Evolutionary conservation across 306 rosid species (phyloP).

Genomic region (Dryas drummondii): DNA sequence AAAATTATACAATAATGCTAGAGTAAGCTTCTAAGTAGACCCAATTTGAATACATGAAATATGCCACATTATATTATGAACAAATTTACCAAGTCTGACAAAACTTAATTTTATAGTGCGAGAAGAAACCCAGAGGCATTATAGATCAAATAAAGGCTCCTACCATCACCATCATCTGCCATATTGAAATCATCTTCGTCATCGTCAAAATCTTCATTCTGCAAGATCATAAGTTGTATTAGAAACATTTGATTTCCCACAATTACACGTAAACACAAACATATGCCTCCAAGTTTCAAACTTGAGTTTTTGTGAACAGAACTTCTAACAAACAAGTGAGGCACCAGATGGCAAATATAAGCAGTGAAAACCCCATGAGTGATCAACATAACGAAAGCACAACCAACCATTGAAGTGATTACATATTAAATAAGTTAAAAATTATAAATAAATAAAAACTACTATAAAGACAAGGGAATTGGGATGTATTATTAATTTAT

Average conservation of each 20-base stretch:
- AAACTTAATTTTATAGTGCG: not conserved
- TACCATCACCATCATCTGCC: constrained; percentile 6
- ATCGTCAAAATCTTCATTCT: constrained; percentile 8
- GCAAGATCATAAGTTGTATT: not conserved
- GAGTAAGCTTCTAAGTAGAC: too few species aligned
- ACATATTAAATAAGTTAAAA: not conserved
- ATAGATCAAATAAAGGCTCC: not conserved
- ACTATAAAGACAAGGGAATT: too few species aligned
- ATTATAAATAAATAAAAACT: not conserved
- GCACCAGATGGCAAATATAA: not conserved
- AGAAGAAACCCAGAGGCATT: not conserved
- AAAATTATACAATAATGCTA: not conserved
- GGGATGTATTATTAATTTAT: not conserved
- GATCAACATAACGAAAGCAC: not conserved
- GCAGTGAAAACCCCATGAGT: not conserved
- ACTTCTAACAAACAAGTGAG: not conserved
- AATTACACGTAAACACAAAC: not conserved
- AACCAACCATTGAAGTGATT: not conserved
- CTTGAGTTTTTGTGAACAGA: not conserved
- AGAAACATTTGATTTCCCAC: not conserved
- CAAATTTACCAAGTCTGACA: too few species aligned
- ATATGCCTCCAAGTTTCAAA: not conserved
- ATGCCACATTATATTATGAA: too few species aligned
- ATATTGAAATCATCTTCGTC: constrained; percentile 17
- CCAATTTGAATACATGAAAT: too few species aligned